Conservation (phyloP, 1,139 yeast species). For the Yamadazyma mexicana region DNA sequence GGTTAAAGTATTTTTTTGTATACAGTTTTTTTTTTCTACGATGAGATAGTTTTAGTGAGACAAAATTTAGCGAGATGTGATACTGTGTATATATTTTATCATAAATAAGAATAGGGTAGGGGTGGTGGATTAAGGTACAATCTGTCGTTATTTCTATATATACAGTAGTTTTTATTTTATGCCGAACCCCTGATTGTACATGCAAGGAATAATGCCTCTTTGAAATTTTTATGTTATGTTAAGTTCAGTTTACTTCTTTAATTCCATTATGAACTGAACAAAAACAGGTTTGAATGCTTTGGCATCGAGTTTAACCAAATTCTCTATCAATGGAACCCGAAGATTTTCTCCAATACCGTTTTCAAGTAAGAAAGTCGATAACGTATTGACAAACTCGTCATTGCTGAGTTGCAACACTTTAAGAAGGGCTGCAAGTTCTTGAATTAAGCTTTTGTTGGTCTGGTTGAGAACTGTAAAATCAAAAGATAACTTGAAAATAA, state of each 20-base stretch:
- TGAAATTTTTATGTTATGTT: neutral
- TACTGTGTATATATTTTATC: neutral
- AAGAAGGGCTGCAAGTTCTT: conserved; percentile 72
- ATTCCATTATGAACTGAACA: conserved; percentile 52
- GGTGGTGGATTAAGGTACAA: conserved; percentile 4
- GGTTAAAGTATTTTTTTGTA: neutral
- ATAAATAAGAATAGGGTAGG: too few species aligned
- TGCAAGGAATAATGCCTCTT: conserved; percentile 2
- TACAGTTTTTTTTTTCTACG: conserved; percentile 1
- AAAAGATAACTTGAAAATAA: conserved; percentile 79
- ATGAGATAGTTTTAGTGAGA: conserved; percentile 1
- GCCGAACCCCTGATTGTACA: conserved; percentile 1
- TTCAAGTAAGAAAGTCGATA: conserved; percentile 55
- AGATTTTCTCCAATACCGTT: conserved; percentile 61
- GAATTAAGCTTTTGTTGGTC: conserved; percentile 71
- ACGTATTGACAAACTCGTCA: conserved; percentile 46
- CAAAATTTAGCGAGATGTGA: neutral
- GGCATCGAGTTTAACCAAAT: conserved; percentile 52
- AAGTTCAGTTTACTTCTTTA: conserved; percentile 17
- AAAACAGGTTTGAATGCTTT: conserved; percentile 68
- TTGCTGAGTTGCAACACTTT: conserved; percentile 54
- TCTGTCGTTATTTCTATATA: conserved; percentile 4
- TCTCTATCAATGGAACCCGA: conserved; percentile 57
- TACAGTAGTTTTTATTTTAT: conserved; percentile 1
- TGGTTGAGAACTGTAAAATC: conserved; percentile 64